phyloP scores from a whole-genome alignment of 352 stramenopile genomes.

The Pythium pyrilobum region DNA sequence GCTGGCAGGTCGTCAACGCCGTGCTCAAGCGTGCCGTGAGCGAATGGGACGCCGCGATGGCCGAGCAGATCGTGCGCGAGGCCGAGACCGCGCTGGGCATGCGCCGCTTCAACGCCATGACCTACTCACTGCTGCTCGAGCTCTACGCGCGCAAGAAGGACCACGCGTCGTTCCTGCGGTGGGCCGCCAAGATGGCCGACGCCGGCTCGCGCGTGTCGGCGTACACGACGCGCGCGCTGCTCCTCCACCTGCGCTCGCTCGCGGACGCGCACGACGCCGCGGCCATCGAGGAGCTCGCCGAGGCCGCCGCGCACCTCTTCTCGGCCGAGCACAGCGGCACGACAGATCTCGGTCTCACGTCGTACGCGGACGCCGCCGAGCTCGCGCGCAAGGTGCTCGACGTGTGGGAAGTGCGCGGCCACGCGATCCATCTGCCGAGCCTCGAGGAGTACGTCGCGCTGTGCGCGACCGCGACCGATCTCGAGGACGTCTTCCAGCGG shows the following conservation, averaged over 20 bases:
- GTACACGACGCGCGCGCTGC: constrained; percentile 49
- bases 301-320: neutral
- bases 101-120: constrained; percentile 54
- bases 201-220: constrained; percentile 35
- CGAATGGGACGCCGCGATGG: constrained; percentile 38
- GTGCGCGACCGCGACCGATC: neutral
- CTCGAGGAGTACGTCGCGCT: constrained; percentile 14
- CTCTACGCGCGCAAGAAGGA: constrained; percentile 47
- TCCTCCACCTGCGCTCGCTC: constrained; percentile 39
- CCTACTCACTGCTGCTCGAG: constrained; percentile 64
- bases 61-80: constrained; percentile 45
- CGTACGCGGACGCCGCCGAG: constrained; percentile 1
- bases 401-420: constrained; percentile 1
- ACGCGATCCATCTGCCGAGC: constrained; percentile 1
- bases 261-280: neutral
- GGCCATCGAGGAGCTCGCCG: constrained; percentile 5
- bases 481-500: constrained; percentile 14
- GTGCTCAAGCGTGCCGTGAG: constrained; percentile 54
- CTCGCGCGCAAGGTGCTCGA: constrained; percentile 11
- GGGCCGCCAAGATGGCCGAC: constrained; percentile 41
- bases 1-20: constrained; percentile 48
- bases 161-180: constrained; percentile 37
- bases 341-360: neutral
- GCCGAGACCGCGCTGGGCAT: constrained; percentile 33
- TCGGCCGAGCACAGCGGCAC: neutral